Evolutionary conservation across 1,139 yeast genomes (phyloP), one percentile per base, ranked within the genome.

Genomic region (Candida tetrigidarum): DNA sequence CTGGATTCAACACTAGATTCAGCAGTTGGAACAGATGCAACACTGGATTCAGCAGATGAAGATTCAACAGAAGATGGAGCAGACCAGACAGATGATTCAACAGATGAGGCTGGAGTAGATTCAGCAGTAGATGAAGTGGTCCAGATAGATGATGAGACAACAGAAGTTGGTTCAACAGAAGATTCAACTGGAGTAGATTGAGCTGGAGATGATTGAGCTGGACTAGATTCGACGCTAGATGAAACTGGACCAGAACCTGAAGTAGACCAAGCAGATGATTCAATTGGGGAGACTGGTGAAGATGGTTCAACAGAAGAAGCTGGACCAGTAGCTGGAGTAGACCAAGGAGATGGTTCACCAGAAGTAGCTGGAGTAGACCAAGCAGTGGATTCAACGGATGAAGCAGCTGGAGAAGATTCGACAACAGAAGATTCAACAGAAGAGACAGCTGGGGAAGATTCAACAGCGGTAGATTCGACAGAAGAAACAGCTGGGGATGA

Each of bases 121-220:
- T 32, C 23, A 11, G 23, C 9, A 5, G 37, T 34, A 20, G 37
- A 20, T 3, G 37, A 4, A 12, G 20, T 27, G 8, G 27, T 20
- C n/a, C 27, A 49, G 48, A 64, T 59, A 16, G 34, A 20, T 4
- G 5, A 14, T n/a, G n/a, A n/a, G 46, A 59, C 58, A 23, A 51
- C 55, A 39, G 41, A 12, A 12, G 23, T 33, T 11, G 12, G 18
- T 20, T 8, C 11, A 16, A 10, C 8, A 30, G 39, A 34, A 11
- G 34, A 6, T 28, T 59, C 30, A 34, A 50, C 44, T n/a, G n/a
- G n/a, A n/a, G n/a, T n/a, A 16, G 38, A 32, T 8, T n/a, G 9
- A 18, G 11, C 19, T 12, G 12, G 23, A 18, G 15, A 11, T 3
- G 14, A 9, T 11, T 28, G n/a, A 19, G 14, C 19, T 7, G 25